A percentile compares a stretch with the other conserved stretches of the same genome.
Evolutionary conservation across 176 grass and related monocot species (phyloP).

Genomic region (Cenchrus fungigraminus): DNA sequence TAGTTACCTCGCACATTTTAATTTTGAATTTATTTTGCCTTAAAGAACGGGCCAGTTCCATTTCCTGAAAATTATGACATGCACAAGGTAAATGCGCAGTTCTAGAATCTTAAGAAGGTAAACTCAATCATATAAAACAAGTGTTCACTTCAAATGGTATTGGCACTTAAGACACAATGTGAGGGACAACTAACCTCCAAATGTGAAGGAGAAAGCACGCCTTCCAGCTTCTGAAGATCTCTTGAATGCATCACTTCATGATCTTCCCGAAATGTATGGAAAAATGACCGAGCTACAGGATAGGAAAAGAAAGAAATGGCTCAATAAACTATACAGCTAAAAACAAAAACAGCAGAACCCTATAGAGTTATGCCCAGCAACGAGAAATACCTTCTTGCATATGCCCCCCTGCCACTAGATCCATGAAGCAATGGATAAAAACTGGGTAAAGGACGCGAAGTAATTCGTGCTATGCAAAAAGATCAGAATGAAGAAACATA

Average conservation of each 20-base stretch:
- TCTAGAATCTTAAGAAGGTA: constrained; percentile 21
- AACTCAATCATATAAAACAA: constrained; percentile 31
- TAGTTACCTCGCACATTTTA: constrained; percentile 82
- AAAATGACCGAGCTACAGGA: constrained; percentile 82
- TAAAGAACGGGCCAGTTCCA: constrained; percentile 77
- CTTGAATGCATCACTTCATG: constrained; percentile 92
- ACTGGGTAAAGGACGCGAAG: constrained; percentile 85
- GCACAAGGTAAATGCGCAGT: constrained; percentile 9
- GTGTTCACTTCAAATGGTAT: background rate
- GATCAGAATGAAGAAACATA: constrained; percentile 25
- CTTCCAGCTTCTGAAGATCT: constrained; percentile 96
- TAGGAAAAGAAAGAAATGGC: constrained; percentile 3
- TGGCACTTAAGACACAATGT: background rate
- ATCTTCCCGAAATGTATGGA: constrained; percentile 83
- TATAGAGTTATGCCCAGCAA: constrained; percentile 31
- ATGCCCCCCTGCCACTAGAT: constrained; percentile 87
- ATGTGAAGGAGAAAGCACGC: constrained; percentile 89
- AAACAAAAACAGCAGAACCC: constrained; percentile 5
- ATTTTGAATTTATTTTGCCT: constrained; percentile 95
- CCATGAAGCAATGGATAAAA: constrained; percentile 99
- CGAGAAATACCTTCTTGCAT: constrained; percentile 69
- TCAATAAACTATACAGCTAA: constrained; percentile 28
- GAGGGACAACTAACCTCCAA: constrained; percentile 66
- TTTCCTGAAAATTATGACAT: constrained; percentile 68
- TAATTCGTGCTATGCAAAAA: constrained; percentile 75